phyloP scores from a whole-genome alignment of 148 eudicot genomes.

The Vaccinium corymbosum region DNA sequence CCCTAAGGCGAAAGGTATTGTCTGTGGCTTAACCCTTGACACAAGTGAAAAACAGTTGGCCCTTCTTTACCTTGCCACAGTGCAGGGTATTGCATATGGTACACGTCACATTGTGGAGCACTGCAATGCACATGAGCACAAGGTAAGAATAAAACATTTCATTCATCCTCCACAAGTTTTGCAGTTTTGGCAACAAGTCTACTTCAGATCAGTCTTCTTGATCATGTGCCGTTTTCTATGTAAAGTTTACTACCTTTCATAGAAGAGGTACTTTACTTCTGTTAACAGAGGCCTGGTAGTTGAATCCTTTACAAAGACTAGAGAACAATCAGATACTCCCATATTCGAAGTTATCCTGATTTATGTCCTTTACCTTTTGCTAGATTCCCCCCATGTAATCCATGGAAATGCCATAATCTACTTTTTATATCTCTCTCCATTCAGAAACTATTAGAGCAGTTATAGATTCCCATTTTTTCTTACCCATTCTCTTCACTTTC shows the following conservation, averaged over 20 bases:
- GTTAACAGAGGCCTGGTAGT: not conserved
- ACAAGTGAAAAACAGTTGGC: slow-evolving; percentile 87
- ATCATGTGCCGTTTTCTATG: not conserved
- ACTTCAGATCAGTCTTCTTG: not conserved
- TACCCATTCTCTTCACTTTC: not conserved
- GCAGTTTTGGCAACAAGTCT: not conserved
- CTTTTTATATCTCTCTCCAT: not conserved
- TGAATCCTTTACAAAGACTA: not conserved
- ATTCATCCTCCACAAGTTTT: not conserved
- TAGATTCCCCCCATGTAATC: not conserved
- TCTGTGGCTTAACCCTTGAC: slow-evolving; percentile 88
- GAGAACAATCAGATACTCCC: not conserved
- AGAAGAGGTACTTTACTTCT: not conserved
- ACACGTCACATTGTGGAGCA: slow-evolving; percentile 96
- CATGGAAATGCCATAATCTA: not conserved
- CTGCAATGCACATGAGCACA: slow-evolving; percentile 92
- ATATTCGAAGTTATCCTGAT: not conserved
- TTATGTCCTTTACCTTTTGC: not conserved
- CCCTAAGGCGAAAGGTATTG: slow-evolving; percentile 80
- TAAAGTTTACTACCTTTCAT: not conserved
- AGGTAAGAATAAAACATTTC: slow-evolving; percentile 42
- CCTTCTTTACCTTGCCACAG: slow-evolving; percentile 81
- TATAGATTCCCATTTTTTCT: not conserved
- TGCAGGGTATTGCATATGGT: slow-evolving; percentile 96
- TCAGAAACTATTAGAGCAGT: not conserved